Conservation (phyloP, 805 yeast genomes). For the Zygotorulaspora danielsina region DNA sequence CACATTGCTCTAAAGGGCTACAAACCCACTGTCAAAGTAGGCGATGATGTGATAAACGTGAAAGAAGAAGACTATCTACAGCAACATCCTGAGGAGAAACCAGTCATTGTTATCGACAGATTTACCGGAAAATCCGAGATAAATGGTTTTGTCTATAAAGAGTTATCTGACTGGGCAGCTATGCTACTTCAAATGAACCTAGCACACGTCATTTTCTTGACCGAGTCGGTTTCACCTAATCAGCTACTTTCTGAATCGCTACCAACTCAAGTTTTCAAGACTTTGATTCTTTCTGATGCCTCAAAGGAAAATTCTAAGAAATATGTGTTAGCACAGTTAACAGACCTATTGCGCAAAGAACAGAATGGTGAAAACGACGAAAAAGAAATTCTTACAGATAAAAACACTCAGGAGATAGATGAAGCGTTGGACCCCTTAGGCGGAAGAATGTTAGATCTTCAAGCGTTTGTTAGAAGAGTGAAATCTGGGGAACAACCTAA, state of each 20-base stretch:
- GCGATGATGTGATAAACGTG: constrained; percentile 35
- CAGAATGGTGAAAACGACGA: constrained; percentile 28
- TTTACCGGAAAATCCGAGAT: constrained; percentile 56
- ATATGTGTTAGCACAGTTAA: constrained; percentile 59
- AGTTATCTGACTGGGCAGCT: constrained; percentile 87
- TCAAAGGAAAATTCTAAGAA: constrained; percentile 61
- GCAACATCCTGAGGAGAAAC: constrained; percentile 79
- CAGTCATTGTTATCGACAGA: constrained; percentile 79
- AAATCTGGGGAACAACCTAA: constrained; percentile 80
- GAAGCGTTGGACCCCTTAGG: constrained; percentile 72
- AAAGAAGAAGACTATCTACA: constrained; percentile 80
- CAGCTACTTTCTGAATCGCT: constrained; percentile 64
- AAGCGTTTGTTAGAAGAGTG: constrained; percentile 82
- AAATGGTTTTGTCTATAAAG: constrained; percentile 64
- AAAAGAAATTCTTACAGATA: constrained; percentile 14
- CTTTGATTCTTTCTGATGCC: constrained; percentile 76
- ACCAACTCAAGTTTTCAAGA: constrained; percentile 84
- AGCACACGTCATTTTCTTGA: constrained; percentile 86
- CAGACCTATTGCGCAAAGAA: constrained; percentile 16
- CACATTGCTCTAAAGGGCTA: constrained; percentile 52
- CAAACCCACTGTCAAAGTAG: constrained; percentile 33
- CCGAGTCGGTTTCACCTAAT: constrained; percentile 77
- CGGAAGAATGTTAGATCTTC: constrained; percentile 91
- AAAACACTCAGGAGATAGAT: constrained; percentile 42
- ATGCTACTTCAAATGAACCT: constrained; percentile 66